Percentiles rank a stretch among this genome's conserved stretches.
phyloP scores from a whole-genome alignment of 2,329 filamentous ascomycete genomes.

The Helotiales sp. region DNA sequence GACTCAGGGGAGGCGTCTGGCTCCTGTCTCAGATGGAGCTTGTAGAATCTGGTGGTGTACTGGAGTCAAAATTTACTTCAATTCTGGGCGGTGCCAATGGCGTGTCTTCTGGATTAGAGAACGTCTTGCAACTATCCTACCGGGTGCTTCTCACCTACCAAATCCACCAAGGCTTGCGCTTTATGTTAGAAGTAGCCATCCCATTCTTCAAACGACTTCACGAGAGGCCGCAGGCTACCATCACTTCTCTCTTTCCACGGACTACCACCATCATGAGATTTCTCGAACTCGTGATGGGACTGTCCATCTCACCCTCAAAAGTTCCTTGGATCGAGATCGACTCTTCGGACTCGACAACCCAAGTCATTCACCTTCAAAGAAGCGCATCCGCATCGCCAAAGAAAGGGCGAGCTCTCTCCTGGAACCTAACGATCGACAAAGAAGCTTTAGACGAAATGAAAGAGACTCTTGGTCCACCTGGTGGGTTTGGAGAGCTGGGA shows the following conservation, averaged over 20 bases:
- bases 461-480: slow-evolving; percentile 19
- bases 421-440: slow-evolving; percentile 16
- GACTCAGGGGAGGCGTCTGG: not conserved
- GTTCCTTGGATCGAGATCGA: too few species aligned
- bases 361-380: slow-evolving; percentile 1
- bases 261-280: not conserved
- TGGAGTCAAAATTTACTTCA: too few species aligned
- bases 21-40: not conserved
- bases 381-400: not conserved
- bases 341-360: not conserved
- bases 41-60: not conserved
- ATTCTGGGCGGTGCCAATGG: not conserved
- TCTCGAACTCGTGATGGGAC: not conserved
- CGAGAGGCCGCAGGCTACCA: not conserved
- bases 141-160: not conserved
- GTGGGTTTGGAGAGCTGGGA: slow-evolving; percentile 21
- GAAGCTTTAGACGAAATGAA: slow-evolving; percentile 22
- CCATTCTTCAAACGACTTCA: not conserved
- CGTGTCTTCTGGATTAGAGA: not conserved
- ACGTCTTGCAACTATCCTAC: not conserved
- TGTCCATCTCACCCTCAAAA: not conserved
- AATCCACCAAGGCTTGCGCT: slow-evolving; percentile 1
- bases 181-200: not conserved
- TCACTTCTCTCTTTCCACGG: not conserved
- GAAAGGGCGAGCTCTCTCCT: slow-evolving; percentile 12